Evolutionary conservation across 768 basidiomycete species (phyloP), one percentile per base, ranked within the genome.

Genomic region (Trametes coccinea): DNA sequence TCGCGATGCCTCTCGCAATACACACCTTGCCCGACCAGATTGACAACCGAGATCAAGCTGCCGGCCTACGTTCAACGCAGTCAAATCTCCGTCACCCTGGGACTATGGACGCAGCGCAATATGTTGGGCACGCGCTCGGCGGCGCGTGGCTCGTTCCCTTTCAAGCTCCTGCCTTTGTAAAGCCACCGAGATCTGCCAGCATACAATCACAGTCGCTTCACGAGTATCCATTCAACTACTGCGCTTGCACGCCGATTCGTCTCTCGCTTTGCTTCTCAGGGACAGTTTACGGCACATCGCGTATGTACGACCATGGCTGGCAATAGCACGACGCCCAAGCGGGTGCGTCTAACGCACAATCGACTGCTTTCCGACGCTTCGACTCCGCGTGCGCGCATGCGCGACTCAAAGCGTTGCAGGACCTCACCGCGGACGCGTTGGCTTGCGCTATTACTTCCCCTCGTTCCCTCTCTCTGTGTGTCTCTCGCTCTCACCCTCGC

Each of bases 281-380:
- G 54, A 11, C 17, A 47, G n/a, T 11, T 0, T 37, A 37, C 34
- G 6, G 54, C 41, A 27, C 54, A 47, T 34, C 14, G 17, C 33
- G n/a, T 33, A 33, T 39, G 22, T 22, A 22, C 22, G 22, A 22
- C 34, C 11, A 37, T 37, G 34, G 34, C 34, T 37, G 17, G 33
- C 45, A 27, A 10, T 31, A 31, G 13, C 48, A 56, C 22, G 22
- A 22, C 22, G 22, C 22, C 22, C 22, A 22, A 22, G 22, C 22
- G 17, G 33, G 31, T 56, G 33, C 54, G 45, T 45, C 31, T 47
- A n/a, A 27, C 51, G 37, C 37, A 53, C 51, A 53, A 53, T 53
- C 10, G 51, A 27, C 51, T 37, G 37, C 37, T 53, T 40, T 40
- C 39, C 48, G 27, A 13, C 48, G 48, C 13, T 31, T 31, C 34